Evolutionary conservation across 345 rosid species (phyloP).

Genomic region (Corchorus olitorius): DNA sequence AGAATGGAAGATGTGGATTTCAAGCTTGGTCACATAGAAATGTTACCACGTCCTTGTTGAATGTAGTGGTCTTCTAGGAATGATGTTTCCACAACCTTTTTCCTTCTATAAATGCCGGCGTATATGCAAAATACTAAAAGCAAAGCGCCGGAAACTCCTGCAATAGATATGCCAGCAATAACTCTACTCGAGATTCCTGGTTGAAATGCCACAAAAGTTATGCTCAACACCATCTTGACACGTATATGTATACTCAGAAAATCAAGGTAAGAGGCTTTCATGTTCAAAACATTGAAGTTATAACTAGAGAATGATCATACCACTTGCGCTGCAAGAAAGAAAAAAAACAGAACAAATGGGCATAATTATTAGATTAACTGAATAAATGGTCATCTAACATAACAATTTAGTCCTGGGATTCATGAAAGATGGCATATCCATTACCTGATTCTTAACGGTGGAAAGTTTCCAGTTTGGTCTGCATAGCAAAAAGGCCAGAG

Average conservation of each 20-base stretch:
- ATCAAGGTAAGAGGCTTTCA: slow-evolving; percentile 5
- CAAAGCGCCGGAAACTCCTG: slow-evolving; percentile 32
- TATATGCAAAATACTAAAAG: slow-evolving; percentile 20
- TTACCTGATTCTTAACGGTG: slow-evolving; percentile 47
- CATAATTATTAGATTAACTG: slow-evolving; percentile 23
- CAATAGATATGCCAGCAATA: slow-evolving; percentile 44
- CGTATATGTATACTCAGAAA: background rate
- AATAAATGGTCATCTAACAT: background rate
- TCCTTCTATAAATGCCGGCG: slow-evolving; percentile 29
- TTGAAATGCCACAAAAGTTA: slow-evolving; percentile 25
- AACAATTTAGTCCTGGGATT: background rate
- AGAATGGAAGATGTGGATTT: background rate
- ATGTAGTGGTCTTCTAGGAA: slow-evolving; percentile 23
- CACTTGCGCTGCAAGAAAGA: slow-evolving; percentile 48
- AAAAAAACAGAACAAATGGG: slow-evolving; percentile 3
- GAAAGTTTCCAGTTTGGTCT: slow-evolving; percentile 51
- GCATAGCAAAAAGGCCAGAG: slow-evolving; percentile 25
- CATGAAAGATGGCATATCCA: background rate
- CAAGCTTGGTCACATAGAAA: background rate
- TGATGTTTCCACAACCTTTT: slow-evolving; percentile 26
- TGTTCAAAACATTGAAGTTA: slow-evolving; percentile 17
- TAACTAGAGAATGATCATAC: slow-evolving; percentile 22
- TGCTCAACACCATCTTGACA: slow-evolving; percentile 11
- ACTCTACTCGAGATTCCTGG: slow-evolving; percentile 39
- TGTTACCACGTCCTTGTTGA: slow-evolving; percentile 29